A percentile compares a stretch with the other conserved stretches of the same genome.
Conservation (phyloP, 73 alveolate genomes). For the Paramecium octaurelia region DNA sequence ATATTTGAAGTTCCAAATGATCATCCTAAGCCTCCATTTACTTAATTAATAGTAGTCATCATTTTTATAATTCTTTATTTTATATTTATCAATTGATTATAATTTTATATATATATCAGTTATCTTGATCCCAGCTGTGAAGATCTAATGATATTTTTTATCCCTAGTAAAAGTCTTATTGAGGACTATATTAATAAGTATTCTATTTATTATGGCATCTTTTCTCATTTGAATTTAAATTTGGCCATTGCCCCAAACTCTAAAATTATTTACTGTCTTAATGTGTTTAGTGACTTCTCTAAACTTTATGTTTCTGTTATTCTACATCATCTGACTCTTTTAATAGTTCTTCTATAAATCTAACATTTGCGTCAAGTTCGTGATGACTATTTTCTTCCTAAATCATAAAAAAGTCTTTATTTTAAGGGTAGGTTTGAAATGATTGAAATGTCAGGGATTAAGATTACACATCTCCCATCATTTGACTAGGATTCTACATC, state of each 20-base stretch:
- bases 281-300: background rate
- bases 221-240: background rate
- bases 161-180: background rate
- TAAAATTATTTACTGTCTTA: background rate
- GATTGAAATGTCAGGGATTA: slow-evolving; percentile 39
- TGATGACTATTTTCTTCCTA: slow-evolving; percentile 57
- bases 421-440: slow-evolving; percentile 55
- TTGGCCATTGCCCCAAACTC: slow-evolving; percentile 17
- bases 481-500: background rate
- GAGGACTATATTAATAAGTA: slow-evolving; percentile 28
- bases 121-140: background rate
- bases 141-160: background rate
- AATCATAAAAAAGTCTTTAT: slow-evolving; percentile 42
- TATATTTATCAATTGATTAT: background rate
- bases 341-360: slow-evolving; percentile 58
- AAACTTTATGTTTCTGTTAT: background rate
- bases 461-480: slow-evolving; percentile 5
- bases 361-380: slow-evolving; percentile 54
- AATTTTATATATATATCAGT: background rate
- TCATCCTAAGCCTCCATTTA: background rate
- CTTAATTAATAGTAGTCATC: background rate
- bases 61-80: background rate
- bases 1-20: background rate
- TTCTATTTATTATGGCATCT: background rate
- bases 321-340: slow-evolving; percentile 50